Evolutionary conservation across 805 yeast species (phyloP), one percentile per base, ranked within the genome.

Genomic region (Blastobotrys peoriensis): DNA sequence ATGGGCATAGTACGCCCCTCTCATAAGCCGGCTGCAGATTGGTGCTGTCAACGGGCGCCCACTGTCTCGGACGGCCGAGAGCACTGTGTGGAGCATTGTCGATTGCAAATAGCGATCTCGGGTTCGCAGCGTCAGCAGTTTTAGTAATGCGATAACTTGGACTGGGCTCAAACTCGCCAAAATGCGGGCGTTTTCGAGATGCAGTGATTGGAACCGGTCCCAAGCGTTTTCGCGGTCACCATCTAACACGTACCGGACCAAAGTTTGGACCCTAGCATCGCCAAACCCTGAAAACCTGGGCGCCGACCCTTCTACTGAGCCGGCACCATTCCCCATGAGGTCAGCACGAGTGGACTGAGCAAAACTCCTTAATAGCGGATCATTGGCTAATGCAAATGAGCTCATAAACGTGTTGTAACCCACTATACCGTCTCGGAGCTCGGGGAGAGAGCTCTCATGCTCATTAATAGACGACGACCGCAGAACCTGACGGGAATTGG

Each of bases 11-110:
- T 54, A 51, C n/a, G 63, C 62, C 4, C 52, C 43, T 19, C 54
- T 54, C 20, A 62, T 53, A 36, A 62, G 45, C 6, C 35, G 36
- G 2, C 56, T 49, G 39, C 58, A 62, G 43, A 56, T 62, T 9
- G 33, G 34, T 5, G 59, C 43, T 3, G 44, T 33, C 10, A 60
- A 45, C 30, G 37, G 30, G 19, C 41, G 48, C 8, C 50, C 55
- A 5, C 52, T 45, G 8, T 41, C 39, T 10, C 43, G 41, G 43
- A 58, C 46, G 1, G 52, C 51, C 28, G 40, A 8, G 10, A 45
- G 47, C 15, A 60, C 40, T 33, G 16, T 36, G 20, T 22, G 36
- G 36, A 5, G 56, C 54, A 30, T 33, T 8, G 19, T 4, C 33
- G 33, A 30, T 28, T 4, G 15, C 10, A 8, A 5, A 8, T 8